A percentile compares a stretch with the other conserved stretches of the same genome.
Conservation (phyloP, 352 stramenopile species). For the Globisporangium apiculatum region DNA sequence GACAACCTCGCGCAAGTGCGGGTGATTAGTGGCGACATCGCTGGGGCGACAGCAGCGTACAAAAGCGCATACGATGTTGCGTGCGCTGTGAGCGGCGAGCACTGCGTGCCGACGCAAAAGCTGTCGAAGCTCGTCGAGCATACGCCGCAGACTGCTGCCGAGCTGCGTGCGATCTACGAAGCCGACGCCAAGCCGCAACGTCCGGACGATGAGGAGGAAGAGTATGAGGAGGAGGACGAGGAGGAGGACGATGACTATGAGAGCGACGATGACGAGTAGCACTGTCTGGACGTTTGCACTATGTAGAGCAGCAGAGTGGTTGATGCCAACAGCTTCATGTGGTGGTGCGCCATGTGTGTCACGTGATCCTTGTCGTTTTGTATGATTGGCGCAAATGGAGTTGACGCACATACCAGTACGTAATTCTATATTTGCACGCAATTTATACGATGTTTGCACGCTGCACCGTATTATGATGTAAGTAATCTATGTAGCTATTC, state of each 20-base stretch:
- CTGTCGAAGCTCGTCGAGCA: slow-evolving; percentile 49
- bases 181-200: slow-evolving; percentile 31
- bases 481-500: no score
- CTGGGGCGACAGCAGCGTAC: slow-evolving; percentile 46
- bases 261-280: slow-evolving; percentile 2
- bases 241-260: slow-evolving; percentile 1
- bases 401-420: background rate
- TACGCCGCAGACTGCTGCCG: slow-evolving; percentile 50
- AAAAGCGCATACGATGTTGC: slow-evolving; percentile 41
- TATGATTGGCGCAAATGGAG: no score
- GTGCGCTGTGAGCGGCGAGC: slow-evolving; percentile 49
- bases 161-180: slow-evolving; percentile 54
- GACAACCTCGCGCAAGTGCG: slow-evolving; percentile 75
- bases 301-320: no score
- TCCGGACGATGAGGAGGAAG: slow-evolving; percentile 19
- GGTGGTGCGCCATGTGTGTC: no score
- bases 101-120: slow-evolving; percentile 59
- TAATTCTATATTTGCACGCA: no score
- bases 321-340: no score
- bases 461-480: no score
- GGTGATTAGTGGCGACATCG: slow-evolving; percentile 50
- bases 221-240: slow-evolving; percentile 20
- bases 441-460: no score
- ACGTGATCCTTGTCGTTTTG: no score
- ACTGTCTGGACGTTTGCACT: background rate